Conservation (phyloP, 2,329 filamentous ascomycete species). For the Neofusicoccum kwambonambiense region DNA sequence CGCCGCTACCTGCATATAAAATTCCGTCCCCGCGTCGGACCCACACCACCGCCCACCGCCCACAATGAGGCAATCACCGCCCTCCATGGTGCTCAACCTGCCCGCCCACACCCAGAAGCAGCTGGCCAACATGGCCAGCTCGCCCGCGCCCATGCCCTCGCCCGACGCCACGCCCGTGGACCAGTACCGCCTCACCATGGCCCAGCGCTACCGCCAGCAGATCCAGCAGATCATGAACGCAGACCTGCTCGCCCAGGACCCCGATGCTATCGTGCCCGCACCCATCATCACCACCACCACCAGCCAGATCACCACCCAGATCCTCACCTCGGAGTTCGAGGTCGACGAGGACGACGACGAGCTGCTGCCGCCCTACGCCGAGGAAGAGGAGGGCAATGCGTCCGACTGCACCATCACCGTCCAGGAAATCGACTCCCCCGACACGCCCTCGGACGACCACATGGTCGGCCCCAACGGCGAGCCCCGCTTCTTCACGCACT, state of each 20-base stretch:
- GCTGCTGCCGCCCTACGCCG: slow-evolving; percentile 5
- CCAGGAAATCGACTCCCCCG: slow-evolving; percentile 13
- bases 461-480: background rate
- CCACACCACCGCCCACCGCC: background rate
- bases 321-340: background rate
- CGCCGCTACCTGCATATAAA: background rate
- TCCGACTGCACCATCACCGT: slow-evolving; percentile 19
- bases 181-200: slow-evolving; percentile 10
- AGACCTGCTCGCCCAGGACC: slow-evolving; percentile 7
- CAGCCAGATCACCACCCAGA: background rate
- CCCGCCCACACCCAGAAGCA: slow-evolving; percentile 18
- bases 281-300: slow-evolving; percentile 10
- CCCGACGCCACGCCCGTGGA: background rate
- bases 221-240: slow-evolving; percentile 15
- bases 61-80: slow-evolving; percentile 1
- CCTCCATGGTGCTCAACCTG: slow-evolving; percentile 6
- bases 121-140: slow-evolving; percentile 14
- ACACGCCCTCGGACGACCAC: slow-evolving; percentile 13
- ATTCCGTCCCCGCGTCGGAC: background rate
- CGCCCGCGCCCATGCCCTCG: background rate
- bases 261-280: slow-evolving; percentile 4
- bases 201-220: slow-evolving; percentile 11
- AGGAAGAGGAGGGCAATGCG: slow-evolving; percentile 14
- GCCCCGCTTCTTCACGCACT: slow-evolving; percentile 2
- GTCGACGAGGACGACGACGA: slow-evolving; percentile 2